Evolutionary conservation across 2,329 filamentous ascomycete species (phyloP).

Genomic region (Akanthomyces muscarius): DNA sequence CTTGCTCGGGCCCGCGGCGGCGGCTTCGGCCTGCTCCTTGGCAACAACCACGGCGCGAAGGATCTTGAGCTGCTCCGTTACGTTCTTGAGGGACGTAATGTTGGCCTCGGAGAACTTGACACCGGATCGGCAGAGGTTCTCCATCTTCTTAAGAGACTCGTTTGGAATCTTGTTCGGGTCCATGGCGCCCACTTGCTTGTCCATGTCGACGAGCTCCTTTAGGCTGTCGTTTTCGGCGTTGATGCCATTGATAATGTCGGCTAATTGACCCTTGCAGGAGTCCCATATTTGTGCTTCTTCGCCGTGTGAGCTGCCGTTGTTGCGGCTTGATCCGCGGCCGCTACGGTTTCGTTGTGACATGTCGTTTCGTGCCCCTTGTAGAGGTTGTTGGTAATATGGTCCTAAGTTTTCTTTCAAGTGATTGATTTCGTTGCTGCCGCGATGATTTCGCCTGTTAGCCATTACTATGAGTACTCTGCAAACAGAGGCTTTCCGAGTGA

Average conservation of each 20-base stretch:
- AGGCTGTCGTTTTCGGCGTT: slow-evolving; percentile 42
- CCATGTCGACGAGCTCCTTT: slow-evolving; percentile 35
- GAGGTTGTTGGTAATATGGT: slow-evolving; percentile 14
- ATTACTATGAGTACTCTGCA: slow-evolving; percentile 16
- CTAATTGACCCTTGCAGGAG: slow-evolving; percentile 35
- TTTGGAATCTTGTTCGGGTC: slow-evolving; percentile 35
- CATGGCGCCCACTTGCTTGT: slow-evolving; percentile 38
- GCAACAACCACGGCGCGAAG: slow-evolving; percentile 40
- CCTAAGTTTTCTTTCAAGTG: slow-evolving; percentile 17
- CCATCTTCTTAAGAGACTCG: slow-evolving; percentile 40
- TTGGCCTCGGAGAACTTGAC: slow-evolving; percentile 40
- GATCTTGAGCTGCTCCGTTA: slow-evolving; percentile 42
- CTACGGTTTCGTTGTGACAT: slow-evolving; percentile 45
- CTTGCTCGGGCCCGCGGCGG: slow-evolving; percentile 30
- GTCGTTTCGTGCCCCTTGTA: slow-evolving; percentile 18
- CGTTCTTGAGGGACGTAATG: slow-evolving; percentile 32
- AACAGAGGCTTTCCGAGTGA: background rate
- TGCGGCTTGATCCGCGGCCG: slow-evolving; percentile 41
- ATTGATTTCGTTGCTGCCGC: slow-evolving; percentile 14
- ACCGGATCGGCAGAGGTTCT: slow-evolving; percentile 39
- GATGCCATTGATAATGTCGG: slow-evolving; percentile 37
- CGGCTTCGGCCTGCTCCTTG: slow-evolving; percentile 38
- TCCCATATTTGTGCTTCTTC: slow-evolving; percentile 45
- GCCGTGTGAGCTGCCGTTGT: slow-evolving; percentile 40
- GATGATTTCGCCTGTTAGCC: slow-evolving; percentile 18